Evolutionary conservation across 345 rosid genomes (phyloP), one percentile per base, ranked within the genome.

Genomic region (Ailanthus altissimus): DNA sequence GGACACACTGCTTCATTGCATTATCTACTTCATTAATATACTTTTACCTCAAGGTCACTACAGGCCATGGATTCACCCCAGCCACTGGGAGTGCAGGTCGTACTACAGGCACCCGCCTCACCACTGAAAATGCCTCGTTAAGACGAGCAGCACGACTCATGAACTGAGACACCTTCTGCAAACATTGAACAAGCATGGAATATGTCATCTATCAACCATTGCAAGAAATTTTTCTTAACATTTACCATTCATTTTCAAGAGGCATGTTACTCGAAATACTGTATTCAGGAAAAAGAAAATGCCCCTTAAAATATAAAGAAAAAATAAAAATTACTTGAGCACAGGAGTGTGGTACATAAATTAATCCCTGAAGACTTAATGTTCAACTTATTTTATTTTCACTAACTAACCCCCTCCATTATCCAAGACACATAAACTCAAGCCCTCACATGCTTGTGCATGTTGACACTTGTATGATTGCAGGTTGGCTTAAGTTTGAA

Each of bases 101-200:
- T 38, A 86, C 85, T 12, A 91, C 83, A 2, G 98, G 98, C 72
- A 92, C 93, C 50, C 97, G 89, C 83, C 86, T 89, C 85, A 87
- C 93, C 60, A 87, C 92, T 4, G 97, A 92, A 78, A 93, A 93
- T 0, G 99, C 98, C 79, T 96, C 97, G 5, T 93, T 92, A 54
- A 93, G 92, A 67, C 92, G 92, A 60, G 93, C 90, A 20, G 91
- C 89, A 16, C 90, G 97, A 70, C 85, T 92, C 75, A 62, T 91
- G 77, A 87, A 85, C 85, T 84, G 92, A 46, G 97, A 87, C 36
- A 87, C 91, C 93, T 90, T 91, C 97, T 90, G 93, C 85, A 80
- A 21, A 64, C 40, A 45, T 38, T 38, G 47, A 69, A 64, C 61
- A 67, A 0, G 45, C 23, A n/a, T 50, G 28, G 18, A 40, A 67